These are phyloP conservation scores for Apiospora aurea DNA, from an alignment of 2,329 filamentous ascomycete genomes.

Conservation along the genomic window DNA sequence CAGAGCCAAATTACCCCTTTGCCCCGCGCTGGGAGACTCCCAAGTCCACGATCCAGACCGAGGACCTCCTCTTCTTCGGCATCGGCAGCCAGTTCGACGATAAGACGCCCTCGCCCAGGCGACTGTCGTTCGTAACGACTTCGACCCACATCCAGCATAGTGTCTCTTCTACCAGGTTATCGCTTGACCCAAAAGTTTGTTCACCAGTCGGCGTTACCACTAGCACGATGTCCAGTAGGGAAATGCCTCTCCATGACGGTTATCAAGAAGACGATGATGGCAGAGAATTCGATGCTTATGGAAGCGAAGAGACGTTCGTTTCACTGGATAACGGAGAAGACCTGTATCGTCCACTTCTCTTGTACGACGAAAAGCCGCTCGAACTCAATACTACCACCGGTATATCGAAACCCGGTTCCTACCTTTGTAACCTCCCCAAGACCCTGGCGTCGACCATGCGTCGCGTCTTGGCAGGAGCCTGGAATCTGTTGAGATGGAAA, in stretches of 20 bases:
- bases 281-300: neutral
- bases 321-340: neutral
- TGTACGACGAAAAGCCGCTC: neutral
- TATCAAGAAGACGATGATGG: neutral
- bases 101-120: neutral
- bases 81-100: neutral
- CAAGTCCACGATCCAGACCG: conserved; percentile 11
- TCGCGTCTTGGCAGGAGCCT: neutral
- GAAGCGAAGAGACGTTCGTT: neutral
- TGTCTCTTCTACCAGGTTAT: neutral
- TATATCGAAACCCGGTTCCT: neutral
- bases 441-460: neutral
- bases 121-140: neutral
- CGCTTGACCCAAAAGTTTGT: neutral
- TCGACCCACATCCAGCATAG: no score
- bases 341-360: no score
- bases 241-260: neutral
- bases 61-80: conserved; percentile 5
- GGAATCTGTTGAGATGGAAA: neutral
- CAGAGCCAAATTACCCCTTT: neutral
- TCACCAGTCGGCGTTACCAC: neutral
- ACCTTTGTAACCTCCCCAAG: neutral
- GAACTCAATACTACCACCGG: neutral
- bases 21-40: neutral
- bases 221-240: neutral